These are phyloP conservation scores for Leishmania braziliensis DNA, from an alignment of 208 protist species.

Conservation along the genomic window DNA sequence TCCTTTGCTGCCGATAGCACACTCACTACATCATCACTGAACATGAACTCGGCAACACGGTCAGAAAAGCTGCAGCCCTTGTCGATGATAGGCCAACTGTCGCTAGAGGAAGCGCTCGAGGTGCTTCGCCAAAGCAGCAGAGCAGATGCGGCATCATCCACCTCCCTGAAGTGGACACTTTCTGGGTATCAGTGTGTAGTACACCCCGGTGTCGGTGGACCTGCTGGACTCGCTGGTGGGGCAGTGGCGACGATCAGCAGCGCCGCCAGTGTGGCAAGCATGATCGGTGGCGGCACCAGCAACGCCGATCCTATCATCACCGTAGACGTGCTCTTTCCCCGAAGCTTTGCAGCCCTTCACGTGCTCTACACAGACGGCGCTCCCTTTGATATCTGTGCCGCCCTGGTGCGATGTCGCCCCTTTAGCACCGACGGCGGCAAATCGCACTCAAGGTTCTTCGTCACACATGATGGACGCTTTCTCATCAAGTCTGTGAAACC, in stretches of 20 bases:
- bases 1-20: conserved; percentile 3
- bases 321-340: conserved; percentile 69
- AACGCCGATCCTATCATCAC: conserved; percentile 20
- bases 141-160: background rate
- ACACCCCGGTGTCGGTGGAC: background rate
- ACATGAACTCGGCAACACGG: background rate
- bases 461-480: conserved; percentile 66
- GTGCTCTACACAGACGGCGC: conserved; percentile 50
- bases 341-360: conserved; percentile 59
- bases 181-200: conserved; percentile 22
- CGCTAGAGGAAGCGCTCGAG: conserved; percentile 17
- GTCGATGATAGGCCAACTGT: conserved; percentile 4
- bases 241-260: background rate
- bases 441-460: conserved; percentile 64
- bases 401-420: conserved; percentile 54
- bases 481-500: conserved; percentile 79
- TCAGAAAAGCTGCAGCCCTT: background rate
- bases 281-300: background rate
- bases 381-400: conserved; percentile 38
- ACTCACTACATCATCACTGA: background rate
- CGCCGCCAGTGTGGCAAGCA: background rate
- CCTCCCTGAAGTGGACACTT: conserved; percentile 24
- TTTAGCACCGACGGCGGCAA: conserved; percentile 74
- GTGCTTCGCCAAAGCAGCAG: conserved; percentile 13
- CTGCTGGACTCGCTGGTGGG: conserved; percentile 5